Base-by-base conservation (phyloP, 805 yeast genomes). In the Saccharomycopsis sp. region DNA sequence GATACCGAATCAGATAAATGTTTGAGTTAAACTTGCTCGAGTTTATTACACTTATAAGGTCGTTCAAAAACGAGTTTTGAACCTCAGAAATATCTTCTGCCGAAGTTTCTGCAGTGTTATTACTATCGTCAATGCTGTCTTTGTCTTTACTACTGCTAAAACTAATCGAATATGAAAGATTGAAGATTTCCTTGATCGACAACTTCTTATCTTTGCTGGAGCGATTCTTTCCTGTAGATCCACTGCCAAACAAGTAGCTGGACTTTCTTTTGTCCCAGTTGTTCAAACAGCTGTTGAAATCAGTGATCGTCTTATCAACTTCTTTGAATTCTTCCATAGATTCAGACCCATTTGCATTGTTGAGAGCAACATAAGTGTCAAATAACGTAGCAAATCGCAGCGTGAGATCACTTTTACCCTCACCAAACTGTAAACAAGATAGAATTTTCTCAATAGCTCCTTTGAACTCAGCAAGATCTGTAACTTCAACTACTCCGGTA, bases 211-310 rank as follows among this genome's bases (percentile, higher is more conserved):
- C 25, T 12, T 25, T 25, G 23, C 20, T 34, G 3, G 15, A 14
- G 2, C 19, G 15, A 9, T 12, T 23, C 14, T 22, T 20, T 3
- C 14, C 52, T 3, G 34, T 3, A 9, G 15, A 20, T 41, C 38
- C 50, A 14, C 56, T 42, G 12, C 38, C 38, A 22, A 58, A n/a
- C 15, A 58, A 29, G 7, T 53, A 51, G 12, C 23, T 41, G 15
- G 60, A 57, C 29, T 57, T 59, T 17, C 23, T 23, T 15, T 42
- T 59, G 41, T 52, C 56, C 62, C 62, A 59, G 14, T 17, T 54
- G 3, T 52, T 53, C 49, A 59, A 44, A n/a, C 53, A 34, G 2
- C n/a, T 2, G 24, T 52, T 54, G 19, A 59, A 57, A 22, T 56
- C 60, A 14, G 25, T 44, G 14, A 54, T 44, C 50, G 38, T 15